A percentile compares a stretch with the other conserved stretches of the same genome.
Evolutionary conservation across 306 rosid genomes (phyloP).

Genomic region (Dalbergia oliveri): DNA sequence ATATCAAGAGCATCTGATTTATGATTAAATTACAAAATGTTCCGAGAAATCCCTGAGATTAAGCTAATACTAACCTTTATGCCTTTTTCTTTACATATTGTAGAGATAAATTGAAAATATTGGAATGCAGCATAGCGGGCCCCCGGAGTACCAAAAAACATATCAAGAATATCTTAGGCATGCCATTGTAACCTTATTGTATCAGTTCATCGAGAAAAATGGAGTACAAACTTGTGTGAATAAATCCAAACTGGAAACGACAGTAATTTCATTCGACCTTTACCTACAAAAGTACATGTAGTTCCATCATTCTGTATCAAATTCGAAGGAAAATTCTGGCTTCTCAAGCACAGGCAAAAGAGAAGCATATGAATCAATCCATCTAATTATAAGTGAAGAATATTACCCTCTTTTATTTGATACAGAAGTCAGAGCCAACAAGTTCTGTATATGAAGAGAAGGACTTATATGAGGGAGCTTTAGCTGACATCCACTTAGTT

Average conservation of each 20-base stretch:
- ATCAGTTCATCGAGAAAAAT: background rate
- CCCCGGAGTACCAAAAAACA: background rate
- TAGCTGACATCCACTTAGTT: slow-evolving; percentile 8
- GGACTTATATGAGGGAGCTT: slow-evolving; percentile 14
- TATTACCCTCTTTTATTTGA: slow-evolving; percentile 15
- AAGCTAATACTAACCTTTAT: no score
- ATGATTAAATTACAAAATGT: background rate
- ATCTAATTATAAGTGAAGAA: slow-evolving; percentile 22
- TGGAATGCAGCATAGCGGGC: background rate
- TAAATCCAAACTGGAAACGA: background rate
- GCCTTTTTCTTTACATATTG: no score
- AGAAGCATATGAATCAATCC: slow-evolving; percentile 8
- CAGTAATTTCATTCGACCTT: background rate
- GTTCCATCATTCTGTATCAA: slow-evolving; percentile 4
- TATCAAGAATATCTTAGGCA: background rate
- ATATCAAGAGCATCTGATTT: background rate
- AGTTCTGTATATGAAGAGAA: slow-evolving; percentile 25
- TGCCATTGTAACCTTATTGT: background rate
- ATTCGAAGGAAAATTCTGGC: slow-evolving; percentile 3
- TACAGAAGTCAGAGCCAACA: slow-evolving; percentile 26
- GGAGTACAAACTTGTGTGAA: background rate
- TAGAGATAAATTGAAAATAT: background rate
- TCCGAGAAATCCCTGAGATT: background rate
- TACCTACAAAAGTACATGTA: background rate
- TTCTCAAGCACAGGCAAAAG: background rate